Evolutionary conservation across 768 basidiomycete genomes (phyloP).

Genomic region (Mycena filopes): DNA sequence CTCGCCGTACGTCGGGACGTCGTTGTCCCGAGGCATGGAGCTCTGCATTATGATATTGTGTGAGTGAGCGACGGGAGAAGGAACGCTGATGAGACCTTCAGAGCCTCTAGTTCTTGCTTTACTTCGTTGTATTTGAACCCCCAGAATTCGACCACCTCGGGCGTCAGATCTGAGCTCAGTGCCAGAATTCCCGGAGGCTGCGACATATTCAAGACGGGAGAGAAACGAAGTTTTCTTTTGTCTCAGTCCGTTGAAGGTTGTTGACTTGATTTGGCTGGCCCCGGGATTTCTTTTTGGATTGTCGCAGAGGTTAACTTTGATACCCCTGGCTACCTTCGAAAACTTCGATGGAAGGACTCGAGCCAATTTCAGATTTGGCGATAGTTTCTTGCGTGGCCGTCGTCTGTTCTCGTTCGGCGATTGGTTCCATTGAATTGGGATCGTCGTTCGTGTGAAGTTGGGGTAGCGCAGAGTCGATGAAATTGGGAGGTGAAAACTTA

Average conservation of each 20-base stretch:
- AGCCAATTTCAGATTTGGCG: too few relatives aligned
- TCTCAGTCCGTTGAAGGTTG: background rate
- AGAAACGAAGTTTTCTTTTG: background rate
- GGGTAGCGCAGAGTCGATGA: too few relatives aligned
- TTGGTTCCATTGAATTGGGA: too few relatives aligned
- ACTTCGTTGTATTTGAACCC: constrained; percentile 20
- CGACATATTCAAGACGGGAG: constrained; percentile 15
- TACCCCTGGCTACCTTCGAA: too few relatives aligned
- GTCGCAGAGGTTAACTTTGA: too few relatives aligned
- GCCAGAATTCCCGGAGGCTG: background rate
- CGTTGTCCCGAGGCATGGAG: background rate
- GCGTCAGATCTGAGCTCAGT: constrained; percentile 5
- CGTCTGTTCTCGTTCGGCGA: too few relatives aligned
- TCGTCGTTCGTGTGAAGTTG: too few relatives aligned
- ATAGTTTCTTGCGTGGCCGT: too few relatives aligned
- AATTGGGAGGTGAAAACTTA: too few relatives aligned
- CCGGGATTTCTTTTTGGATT: too few relatives aligned
- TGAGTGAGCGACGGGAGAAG: background rate
- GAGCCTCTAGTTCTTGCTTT: constrained; percentile 10
- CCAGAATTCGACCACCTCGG: constrained; percentile 24
- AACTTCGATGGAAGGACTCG: too few relatives aligned
- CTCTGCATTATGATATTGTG: background rate
- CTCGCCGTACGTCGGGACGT: constrained; percentile 1
- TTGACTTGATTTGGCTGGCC: too few relatives aligned
- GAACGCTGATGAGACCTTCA: background rate